phyloP scores from a whole-genome alignment of 1,284 basidiomycete species.

The Trichosporon coremiiforme region DNA sequence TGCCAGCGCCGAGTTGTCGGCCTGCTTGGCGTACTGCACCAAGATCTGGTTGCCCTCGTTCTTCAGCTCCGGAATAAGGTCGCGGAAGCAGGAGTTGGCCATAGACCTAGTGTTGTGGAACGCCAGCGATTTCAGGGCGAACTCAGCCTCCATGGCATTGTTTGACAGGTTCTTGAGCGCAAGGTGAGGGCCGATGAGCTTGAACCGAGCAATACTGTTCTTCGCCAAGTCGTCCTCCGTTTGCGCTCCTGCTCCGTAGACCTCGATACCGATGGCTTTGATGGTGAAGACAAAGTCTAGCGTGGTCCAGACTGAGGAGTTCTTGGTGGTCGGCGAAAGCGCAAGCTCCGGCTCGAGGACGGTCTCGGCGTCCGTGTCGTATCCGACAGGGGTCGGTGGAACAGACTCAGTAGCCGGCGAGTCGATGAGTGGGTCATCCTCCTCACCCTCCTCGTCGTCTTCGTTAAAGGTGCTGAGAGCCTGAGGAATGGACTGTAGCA shows the following conservation, averaged over 20 bases:
- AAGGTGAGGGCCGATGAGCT: constrained; percentile 76
- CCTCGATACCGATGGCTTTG: constrained; percentile 77
- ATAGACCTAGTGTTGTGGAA: constrained; percentile 79
- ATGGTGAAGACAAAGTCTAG: constrained; percentile 78
- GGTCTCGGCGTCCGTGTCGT: constrained; percentile 36
- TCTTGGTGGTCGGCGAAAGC: constrained; percentile 41
- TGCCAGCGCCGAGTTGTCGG: constrained; percentile 66
- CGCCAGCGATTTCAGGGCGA: constrained; percentile 85
- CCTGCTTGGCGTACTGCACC: constrained; percentile 79
- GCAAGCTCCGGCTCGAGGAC: constrained; percentile 61
- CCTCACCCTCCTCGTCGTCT: constrained; percentile 40
- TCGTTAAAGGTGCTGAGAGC: constrained; percentile 60
- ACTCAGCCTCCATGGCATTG: constrained; percentile 80
- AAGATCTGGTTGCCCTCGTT: constrained; percentile 91
- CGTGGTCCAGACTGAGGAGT: constrained; percentile 61
- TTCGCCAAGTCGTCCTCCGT: constrained; percentile 67
- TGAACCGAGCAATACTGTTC: constrained; percentile 82
- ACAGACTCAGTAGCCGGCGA: constrained; percentile 32
- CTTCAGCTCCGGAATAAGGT: constrained; percentile 89
- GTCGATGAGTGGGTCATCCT: constrained; percentile 21
- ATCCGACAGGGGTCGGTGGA: constrained; percentile 26
- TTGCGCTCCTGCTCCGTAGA: constrained; percentile 76
- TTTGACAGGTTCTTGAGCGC: constrained; percentile 83
- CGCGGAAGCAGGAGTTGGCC: constrained; percentile 82
- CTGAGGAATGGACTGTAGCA: constrained; percentile 74